These are phyloP conservation scores for Alternaria brassicicola DNA, from an alignment of 2,329 filamentous ascomycete genomes.

Conservation along the genomic window DNA sequence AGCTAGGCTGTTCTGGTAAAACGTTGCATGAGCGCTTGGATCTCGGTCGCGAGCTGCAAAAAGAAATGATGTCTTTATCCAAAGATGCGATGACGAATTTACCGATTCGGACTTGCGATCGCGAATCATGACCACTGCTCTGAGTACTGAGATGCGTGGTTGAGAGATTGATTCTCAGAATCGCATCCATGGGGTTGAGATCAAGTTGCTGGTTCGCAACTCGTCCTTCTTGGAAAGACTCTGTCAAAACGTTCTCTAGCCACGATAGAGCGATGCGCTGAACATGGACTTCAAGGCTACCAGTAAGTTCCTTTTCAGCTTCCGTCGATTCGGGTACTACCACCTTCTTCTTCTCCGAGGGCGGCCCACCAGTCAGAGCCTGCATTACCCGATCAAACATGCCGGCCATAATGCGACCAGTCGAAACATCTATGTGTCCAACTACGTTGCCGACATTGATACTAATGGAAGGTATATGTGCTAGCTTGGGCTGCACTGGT, in stretches of 20 bases:
- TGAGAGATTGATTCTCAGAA: constrained; percentile 35
- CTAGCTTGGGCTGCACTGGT: constrained; percentile 14
- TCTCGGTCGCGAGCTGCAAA: constrained; percentile 47
- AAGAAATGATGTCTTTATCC: constrained; percentile 59
- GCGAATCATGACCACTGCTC: constrained; percentile 16
- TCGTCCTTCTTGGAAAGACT: constrained; percentile 23
- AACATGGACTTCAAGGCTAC: constrained; percentile 31
- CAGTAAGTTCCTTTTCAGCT: not conserved
- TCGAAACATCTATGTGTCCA: constrained; percentile 44
- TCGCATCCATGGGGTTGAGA: constrained; percentile 34
- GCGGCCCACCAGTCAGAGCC: constrained; percentile 22
- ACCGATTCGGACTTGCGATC: constrained; percentile 41
- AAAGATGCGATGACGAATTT: constrained; percentile 57
- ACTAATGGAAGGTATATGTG: constrained; percentile 25
- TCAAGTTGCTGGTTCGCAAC: constrained; percentile 24
- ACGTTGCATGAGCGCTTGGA: constrained; percentile 32
- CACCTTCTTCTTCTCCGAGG: not conserved
- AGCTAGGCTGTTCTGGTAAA: constrained; percentile 31
- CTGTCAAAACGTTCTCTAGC: constrained; percentile 38
- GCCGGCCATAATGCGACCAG: constrained; percentile 42
- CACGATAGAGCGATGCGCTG: constrained; percentile 40
- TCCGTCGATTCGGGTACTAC: constrained; percentile 1
- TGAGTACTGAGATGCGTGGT: constrained; percentile 33
- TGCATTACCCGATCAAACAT: constrained; percentile 36
- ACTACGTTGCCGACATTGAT: constrained; percentile 45